Conservation (phyloP, 1,284 basidiomycete genomes). For the Marasmius tenuissimus region DNA sequence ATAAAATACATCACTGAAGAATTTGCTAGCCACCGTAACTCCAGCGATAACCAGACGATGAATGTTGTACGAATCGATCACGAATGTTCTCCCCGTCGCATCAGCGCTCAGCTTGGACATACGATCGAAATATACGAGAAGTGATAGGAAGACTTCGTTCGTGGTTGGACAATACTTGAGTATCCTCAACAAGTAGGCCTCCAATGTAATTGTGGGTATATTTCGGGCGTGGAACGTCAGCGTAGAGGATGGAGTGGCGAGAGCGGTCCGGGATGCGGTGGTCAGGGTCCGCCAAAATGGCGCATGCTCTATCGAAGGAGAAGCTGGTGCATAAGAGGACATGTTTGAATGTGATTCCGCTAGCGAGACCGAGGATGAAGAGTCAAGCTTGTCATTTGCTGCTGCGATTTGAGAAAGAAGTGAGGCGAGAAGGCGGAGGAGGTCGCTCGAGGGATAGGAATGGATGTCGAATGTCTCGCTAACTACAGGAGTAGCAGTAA, state of each 20-base stretch:
- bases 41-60: constrained; percentile 96
- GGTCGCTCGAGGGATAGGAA: constrained; percentile 63
- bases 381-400: constrained; percentile 74
- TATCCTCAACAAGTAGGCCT: constrained; percentile 92
- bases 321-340: constrained; percentile 20
- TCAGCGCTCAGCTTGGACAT: constrained; percentile 74
- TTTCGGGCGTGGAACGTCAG: constrained; percentile 96
- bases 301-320: constrained; percentile 26
- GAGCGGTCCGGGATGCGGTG: constrained; percentile 77
- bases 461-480: constrained; percentile 54
- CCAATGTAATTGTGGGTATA: constrained; percentile 92
- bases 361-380: constrained; percentile 24
- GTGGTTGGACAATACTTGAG: constrained; percentile 98
- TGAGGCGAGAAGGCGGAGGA: constrained; percentile 87
- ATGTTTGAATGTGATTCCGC: constrained; percentile 16
- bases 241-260: constrained; percentile 79
- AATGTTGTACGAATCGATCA: constrained; percentile 97
- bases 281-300: constrained; percentile 68
- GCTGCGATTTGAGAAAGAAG: constrained; percentile 91
- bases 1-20: constrained; percentile 98
- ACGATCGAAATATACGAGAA: constrained; percentile 96
- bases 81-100: constrained; percentile 73
- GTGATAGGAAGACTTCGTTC: constrained; percentile 94
- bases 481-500: not conserved
- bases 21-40: constrained; percentile 97